A percentile compares a stretch with the other conserved stretches of the same genome.
These are phyloP conservation scores for Sordaria brevicollis DNA, from an alignment of 495 filamentous ascomycete genomes.

Conservation along the genomic window DNA sequence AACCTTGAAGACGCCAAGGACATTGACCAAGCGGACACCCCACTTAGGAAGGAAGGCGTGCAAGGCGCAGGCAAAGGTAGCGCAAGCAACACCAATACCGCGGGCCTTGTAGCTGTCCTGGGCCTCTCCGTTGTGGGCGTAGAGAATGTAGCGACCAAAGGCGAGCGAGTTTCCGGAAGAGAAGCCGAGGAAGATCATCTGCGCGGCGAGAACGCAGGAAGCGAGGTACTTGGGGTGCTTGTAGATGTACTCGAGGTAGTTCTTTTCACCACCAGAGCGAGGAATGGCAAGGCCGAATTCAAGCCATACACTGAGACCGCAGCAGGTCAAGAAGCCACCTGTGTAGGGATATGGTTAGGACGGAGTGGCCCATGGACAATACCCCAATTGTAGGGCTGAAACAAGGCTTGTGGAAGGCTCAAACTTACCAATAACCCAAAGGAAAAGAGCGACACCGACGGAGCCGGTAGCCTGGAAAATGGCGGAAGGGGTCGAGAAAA, in stretches of 20 bases:
- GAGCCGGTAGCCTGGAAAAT: slow-evolving; percentile 41
- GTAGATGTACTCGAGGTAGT: slow-evolving; percentile 56
- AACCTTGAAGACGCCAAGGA: slow-evolving; percentile 56
- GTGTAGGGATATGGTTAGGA: neutral
- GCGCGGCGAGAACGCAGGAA: slow-evolving; percentile 49
- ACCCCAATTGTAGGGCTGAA: neutral
- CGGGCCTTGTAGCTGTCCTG: slow-evolving; percentile 49
- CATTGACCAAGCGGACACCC: slow-evolving; percentile 52
- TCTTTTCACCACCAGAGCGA: slow-evolving; percentile 39
- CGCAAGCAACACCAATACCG: slow-evolving; percentile 42
- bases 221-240: slow-evolving; percentile 50
- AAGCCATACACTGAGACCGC: slow-evolving; percentile 14
- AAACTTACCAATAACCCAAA: slow-evolving; percentile 24
- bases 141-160: slow-evolving; percentile 57
- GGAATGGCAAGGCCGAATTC: slow-evolving; percentile 44
- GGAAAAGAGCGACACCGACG: slow-evolving; percentile 25
- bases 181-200: slow-evolving; percentile 44
- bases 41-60: slow-evolving; percentile 49
- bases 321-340: slow-evolving; percentile 27
- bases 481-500: slow-evolving; percentile 42
- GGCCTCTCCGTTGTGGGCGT: slow-evolving; percentile 42
- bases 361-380: neutral
- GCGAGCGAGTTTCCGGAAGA: slow-evolving; percentile 53
- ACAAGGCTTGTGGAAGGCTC: neutral
- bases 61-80: slow-evolving; percentile 47